Evolutionary conservation across 2,329 filamentous ascomycete species (phyloP), one percentile per base, ranked within the genome.

Genomic region (Botrytis hyacinthi): DNA sequence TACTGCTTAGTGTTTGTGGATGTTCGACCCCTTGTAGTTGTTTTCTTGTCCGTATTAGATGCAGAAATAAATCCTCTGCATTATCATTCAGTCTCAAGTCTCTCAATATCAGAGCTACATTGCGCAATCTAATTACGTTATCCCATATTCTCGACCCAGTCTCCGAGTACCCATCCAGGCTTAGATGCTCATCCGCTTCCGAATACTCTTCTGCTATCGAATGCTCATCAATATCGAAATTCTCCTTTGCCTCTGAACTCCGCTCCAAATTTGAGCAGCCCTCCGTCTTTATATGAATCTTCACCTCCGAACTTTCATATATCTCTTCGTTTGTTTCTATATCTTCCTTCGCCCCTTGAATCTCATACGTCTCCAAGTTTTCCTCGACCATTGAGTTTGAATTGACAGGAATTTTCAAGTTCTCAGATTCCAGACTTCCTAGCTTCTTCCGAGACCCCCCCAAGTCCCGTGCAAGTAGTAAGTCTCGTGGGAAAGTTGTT

Each of bases 321-420:
- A 18, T 44, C 42, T 44, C 42, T 44, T 44, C 42, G 16, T 16
- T 18, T 44, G 16, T 7, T 44, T 44, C 42, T 18, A 44, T 18
- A 44, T 44, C 5, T 44, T 44, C 20, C 20, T 46, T 0, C 44
- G 20, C 20, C 44, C 7, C 7, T 46, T 22, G 44, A 1, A 0
- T 3, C 18, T 4, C 44, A 22, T 22, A 7, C 0, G 0, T 46
- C 7, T 46, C 7, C 22, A 0, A 46, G 0, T 46, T 0, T 22
- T 46, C 16, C 29, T 40, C 40, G 16, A 5, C 7, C 8, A 32
- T 20, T 20, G n/a, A 2, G 29, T 32, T 32, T 59, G 1, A 5
- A 59, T 22, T 46, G 7, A 22, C 0, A 46, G 20, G 20, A 0
- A 22, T 20, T 22, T 20, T 46, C 44, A 46, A 0, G 1, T 9